Percentiles rank a stretch among this genome's conserved stretches.
These are phyloP conservation scores for Talaromyces wortmannii DNA, from an alignment of 495 filamentous ascomycete genomes.

Conservation along the genomic window DNA sequence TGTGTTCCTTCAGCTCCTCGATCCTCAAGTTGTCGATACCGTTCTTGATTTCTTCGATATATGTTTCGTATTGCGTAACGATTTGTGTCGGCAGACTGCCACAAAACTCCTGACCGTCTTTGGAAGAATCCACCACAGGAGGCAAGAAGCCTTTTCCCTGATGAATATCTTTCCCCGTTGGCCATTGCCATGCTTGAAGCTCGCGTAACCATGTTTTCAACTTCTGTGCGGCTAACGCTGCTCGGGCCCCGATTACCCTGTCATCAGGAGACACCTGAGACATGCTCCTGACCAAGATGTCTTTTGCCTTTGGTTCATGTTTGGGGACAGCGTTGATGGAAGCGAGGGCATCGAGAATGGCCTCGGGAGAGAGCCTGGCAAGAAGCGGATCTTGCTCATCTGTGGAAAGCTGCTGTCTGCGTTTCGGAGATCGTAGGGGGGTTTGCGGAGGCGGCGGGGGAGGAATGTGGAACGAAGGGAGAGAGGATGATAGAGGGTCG, in stretches of 20 bases:
- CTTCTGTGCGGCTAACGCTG: constrained; percentile 66
- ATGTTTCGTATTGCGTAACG: constrained; percentile 59
- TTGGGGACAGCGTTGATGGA: constrained; percentile 49
- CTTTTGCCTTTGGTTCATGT: constrained; percentile 34
- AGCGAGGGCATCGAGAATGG: constrained; percentile 47
- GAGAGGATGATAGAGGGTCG: constrained; percentile 3
- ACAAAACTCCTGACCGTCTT: constrained; percentile 42
- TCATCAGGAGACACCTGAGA: constrained; percentile 59
- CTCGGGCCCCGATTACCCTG: constrained; percentile 64
- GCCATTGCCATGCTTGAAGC: constrained; percentile 71
- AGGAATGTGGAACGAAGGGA: constrained; percentile 4
- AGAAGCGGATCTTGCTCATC: constrained; percentile 41
- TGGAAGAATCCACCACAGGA: constrained; percentile 14
- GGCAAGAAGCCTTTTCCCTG: constrained; percentile 50
- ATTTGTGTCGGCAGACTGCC: constrained; percentile 59
- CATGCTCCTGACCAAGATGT: constrained; percentile 56
- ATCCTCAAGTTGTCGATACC: constrained; percentile 76
- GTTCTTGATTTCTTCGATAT: constrained; percentile 70
- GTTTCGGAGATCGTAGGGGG: constrained; percentile 18
- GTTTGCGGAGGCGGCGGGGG: constrained; percentile 12
- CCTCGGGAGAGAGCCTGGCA: constrained; percentile 45
- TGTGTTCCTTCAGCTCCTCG: constrained; percentile 85
- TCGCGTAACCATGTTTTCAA: constrained; percentile 74
- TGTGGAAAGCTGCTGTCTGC: constrained; percentile 10
- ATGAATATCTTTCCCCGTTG: constrained; percentile 28